Evolutionary conservation across 768 basidiomycete genomes (phyloP).

Genomic region (Tulasnella sp.): DNA sequence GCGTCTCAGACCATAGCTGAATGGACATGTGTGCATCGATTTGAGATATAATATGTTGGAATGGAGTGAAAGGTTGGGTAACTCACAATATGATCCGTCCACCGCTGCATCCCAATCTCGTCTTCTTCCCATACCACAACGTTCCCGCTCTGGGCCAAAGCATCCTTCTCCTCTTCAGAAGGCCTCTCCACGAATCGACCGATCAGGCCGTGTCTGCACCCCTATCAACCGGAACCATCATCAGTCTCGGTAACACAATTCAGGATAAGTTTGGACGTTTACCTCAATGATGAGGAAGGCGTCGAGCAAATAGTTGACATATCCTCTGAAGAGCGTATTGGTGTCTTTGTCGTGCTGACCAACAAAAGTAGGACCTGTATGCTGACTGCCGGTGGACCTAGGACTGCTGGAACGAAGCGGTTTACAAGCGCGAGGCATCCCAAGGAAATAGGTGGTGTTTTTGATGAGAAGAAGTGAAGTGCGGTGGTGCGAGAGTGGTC

Average conservation of each 20-base stretch:
- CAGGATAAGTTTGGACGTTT: no score
- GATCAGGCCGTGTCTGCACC: not conserved
- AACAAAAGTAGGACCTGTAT: no score
- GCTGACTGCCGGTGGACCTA: no score
- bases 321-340: not conserved
- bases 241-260: not conserved
- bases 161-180: not conserved
- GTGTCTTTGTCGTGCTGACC: not conserved
- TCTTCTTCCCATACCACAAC: not conserved
- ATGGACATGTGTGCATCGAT: no score
- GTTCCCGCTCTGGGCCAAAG: not conserved
- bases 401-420: no score
- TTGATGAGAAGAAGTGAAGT: no score
- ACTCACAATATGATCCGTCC: constrained; percentile 4
- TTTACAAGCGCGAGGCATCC: no score
- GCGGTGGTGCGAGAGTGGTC: no score
- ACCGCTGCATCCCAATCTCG: constrained; percentile 1
- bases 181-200: not conserved
- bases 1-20: constrained; percentile 1
- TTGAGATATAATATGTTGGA: no score
- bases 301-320: not conserved
- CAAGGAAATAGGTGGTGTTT: no score
- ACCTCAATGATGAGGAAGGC: not conserved
- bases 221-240: not conserved
- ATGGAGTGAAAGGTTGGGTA: no score